These are phyloP conservation scores for Phytophthora litchii DNA, from an alignment of 352 stramenopile species.

Conservation along the genomic window DNA sequence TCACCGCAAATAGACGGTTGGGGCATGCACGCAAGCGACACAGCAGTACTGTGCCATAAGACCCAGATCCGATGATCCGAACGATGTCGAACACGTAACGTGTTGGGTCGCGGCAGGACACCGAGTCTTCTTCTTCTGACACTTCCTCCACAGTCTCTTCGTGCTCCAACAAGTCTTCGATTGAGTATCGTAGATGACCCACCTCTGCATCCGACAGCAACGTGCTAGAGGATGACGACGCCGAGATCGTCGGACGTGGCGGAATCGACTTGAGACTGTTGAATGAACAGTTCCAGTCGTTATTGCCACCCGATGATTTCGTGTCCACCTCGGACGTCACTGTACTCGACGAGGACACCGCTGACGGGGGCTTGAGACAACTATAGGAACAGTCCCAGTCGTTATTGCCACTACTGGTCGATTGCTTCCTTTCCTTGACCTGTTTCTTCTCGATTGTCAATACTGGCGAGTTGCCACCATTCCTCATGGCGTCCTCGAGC, in stretches of 20 bases:
- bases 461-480: constrained; percentile 16
- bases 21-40: constrained; percentile 51
- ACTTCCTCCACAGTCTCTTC: constrained; percentile 33
- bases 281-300: constrained; percentile 52
- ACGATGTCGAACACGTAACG: constrained; percentile 74
- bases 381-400: constrained; percentile 57
- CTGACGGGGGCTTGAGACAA: constrained; percentile 15
- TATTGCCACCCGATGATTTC: constrained; percentile 15
- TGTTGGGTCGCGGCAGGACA: constrained; percentile 18
- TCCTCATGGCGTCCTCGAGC: constrained; percentile 37
- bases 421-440: constrained; percentile 10
- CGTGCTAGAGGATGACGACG: constrained; percentile 57
- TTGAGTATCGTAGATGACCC: constrained; percentile 26
- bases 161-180: constrained; percentile 36
- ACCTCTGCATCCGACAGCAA: constrained; percentile 47
- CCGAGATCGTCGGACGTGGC: constrained; percentile 39
- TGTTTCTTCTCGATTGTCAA: constrained; percentile 1
- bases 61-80: constrained; percentile 75
- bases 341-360: constrained; percentile 11
- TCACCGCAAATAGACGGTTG: constrained; percentile 68
- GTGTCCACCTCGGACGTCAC: constrained; percentile 8
- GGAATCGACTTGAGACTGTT: constrained; percentile 17
- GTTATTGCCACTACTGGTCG: constrained; percentile 29
- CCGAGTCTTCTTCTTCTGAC: constrained; percentile 22
- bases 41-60: constrained; percentile 77